A percentile compares a stretch with the other conserved stretches of the same genome.
These are phyloP conservation scores for Fraxinus angustifolia DNA, from an alignment of 305 asterid genomes.

Conservation along the genomic window DNA sequence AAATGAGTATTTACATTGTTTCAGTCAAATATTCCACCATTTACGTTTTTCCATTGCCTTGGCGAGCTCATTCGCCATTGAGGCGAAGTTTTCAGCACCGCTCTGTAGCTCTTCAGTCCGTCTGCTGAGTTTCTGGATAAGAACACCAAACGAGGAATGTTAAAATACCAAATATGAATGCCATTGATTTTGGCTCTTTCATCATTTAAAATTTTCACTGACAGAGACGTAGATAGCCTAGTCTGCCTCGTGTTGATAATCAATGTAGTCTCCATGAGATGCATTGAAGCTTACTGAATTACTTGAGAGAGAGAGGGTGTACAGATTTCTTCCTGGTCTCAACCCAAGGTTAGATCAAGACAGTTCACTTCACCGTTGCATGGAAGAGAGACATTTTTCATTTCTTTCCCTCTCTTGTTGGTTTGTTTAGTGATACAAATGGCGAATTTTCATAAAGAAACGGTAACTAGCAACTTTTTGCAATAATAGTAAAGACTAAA, in stretches of 20 bases:
- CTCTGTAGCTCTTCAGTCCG: constrained; percentile 69
- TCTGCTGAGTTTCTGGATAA: constrained; percentile 56
- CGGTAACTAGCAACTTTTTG: not conserved
- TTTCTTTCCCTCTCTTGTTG: not conserved
- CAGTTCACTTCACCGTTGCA: not conserved
- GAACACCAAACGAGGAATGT: constrained; percentile 13
- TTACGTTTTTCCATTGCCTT: constrained; percentile 76
- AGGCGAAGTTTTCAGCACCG: constrained; percentile 69
- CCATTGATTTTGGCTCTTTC: not conserved
- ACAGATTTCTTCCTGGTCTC: not conserved
- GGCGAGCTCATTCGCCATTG: constrained; percentile 71
- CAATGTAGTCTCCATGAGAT: not conserved
- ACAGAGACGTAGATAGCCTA: not conserved
- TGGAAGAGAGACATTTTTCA: not conserved
- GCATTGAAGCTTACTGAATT: not conserved
- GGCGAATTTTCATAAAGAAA: not conserved
- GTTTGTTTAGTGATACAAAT: not conserved
- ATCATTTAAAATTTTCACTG: not conserved
- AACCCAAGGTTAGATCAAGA: not conserved
- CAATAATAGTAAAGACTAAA: not conserved
- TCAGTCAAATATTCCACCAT: constrained; percentile 71
- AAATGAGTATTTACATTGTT: not conserved
- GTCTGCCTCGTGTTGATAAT: not conserved
- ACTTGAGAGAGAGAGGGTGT: not conserved
- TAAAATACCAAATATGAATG: not conserved